A percentile compares a stretch with the other conserved stretches of the same genome.
Conservation (phyloP, 2,329 filamentous ascomycete genomes). For the Xylaria sp. region DNA sequence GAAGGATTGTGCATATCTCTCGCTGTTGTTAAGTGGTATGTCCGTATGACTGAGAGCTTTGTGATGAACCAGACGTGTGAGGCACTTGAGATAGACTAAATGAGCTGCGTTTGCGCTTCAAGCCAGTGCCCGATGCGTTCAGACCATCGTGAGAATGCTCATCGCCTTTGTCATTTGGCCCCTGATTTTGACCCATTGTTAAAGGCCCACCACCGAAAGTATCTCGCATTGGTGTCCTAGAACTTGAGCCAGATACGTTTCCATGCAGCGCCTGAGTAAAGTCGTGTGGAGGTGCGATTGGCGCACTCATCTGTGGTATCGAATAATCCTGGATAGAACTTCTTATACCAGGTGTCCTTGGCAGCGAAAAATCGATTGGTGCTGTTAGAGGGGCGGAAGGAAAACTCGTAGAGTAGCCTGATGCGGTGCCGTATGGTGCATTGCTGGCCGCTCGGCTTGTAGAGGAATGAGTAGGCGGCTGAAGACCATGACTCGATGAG, state of each 20-base stretch:
- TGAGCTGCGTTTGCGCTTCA: conserved; percentile 50
- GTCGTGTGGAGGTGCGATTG: conserved; percentile 64
- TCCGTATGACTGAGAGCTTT: conserved; percentile 46
- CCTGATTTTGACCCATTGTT: conserved; percentile 43
- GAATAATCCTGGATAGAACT: conserved; percentile 59
- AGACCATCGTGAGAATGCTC: conserved; percentile 48
- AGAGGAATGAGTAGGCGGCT: conserved; percentile 47
- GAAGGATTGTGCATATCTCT: neutral
- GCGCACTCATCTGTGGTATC: conserved; percentile 66
- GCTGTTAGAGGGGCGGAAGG: conserved; percentile 65
- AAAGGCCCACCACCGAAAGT: conserved; percentile 54
- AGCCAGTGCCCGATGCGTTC: conserved; percentile 36
- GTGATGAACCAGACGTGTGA: conserved; percentile 41
- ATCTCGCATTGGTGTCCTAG: conserved; percentile 59
- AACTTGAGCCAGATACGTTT: conserved; percentile 52
- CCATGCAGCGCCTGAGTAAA: conserved; percentile 62
- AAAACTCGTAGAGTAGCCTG: conserved; percentile 62
- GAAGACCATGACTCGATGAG: conserved; percentile 46
- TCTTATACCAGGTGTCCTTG: conserved; percentile 56
- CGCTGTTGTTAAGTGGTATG: conserved; percentile 42
- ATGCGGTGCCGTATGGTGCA: conserved; percentile 55
- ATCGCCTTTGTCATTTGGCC: conserved; percentile 45
- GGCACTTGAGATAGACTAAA: conserved; percentile 47
- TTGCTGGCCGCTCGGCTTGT: conserved; percentile 54
- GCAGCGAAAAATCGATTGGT: conserved; percentile 63